A percentile compares a stretch with the other conserved stretches of the same genome.
phyloP scores from a whole-genome alignment of 2,329 filamentous ascomycete species.

The Daldinia sp. region DNA sequence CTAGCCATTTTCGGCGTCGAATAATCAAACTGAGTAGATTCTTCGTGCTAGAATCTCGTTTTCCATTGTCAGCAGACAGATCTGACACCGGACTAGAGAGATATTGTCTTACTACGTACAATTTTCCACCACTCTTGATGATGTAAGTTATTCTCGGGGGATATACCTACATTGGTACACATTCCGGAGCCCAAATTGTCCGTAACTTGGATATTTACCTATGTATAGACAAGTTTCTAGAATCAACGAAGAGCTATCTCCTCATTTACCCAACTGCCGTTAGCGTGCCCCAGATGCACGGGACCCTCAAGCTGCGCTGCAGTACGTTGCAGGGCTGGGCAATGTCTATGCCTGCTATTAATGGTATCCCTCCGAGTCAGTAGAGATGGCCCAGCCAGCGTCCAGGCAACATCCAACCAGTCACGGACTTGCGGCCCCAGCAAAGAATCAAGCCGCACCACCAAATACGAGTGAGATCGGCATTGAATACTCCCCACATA shows the following conservation, averaged over 20 bases:
- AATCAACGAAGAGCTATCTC: conserved; percentile 10
- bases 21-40: conserved; percentile 2
- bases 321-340: conserved; percentile 16
- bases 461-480: conserved; percentile 37
- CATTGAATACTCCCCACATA: conserved; percentile 28
- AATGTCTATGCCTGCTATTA: conserved; percentile 28
- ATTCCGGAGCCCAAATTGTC: not conserved
- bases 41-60: not conserved
- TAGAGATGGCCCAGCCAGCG: not conserved
- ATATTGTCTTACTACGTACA: not conserved
- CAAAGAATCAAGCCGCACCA: conserved; percentile 30
- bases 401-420: conserved; percentile 21
- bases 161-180: not conserved
- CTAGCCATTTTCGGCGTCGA: not conserved
- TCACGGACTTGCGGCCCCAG: conserved; percentile 26
- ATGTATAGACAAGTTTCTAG: conserved; percentile 33
- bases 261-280: conserved; percentile 27
- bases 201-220: conserved; percentile 5
- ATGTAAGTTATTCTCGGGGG: not conserved
- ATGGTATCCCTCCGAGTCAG: conserved; percentile 25
- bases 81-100: not conserved
- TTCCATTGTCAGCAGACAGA: not conserved
- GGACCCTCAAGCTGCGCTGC: conserved; percentile 10
- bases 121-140: not conserved
- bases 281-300: conserved; percentile 31